Conservation (phyloP, 148 eudicot species). For the Dysphania ambrosioides region DNA sequence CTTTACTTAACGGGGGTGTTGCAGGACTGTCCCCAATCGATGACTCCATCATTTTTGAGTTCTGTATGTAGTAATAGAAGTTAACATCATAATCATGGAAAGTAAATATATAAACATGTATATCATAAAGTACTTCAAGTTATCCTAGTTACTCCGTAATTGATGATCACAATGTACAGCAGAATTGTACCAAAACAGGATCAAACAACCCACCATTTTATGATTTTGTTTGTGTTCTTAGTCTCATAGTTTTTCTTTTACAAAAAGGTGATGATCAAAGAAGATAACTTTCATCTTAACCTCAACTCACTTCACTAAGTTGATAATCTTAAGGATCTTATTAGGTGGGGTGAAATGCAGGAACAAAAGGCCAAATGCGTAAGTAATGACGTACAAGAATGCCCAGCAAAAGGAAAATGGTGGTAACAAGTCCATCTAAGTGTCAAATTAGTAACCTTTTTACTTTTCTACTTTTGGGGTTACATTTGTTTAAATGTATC, state of each 20-base stretch:
- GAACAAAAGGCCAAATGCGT: neutral
- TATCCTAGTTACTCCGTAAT: neutral
- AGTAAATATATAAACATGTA: neutral
- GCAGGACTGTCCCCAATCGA: constrained; percentile 55
- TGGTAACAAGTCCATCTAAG: neutral
- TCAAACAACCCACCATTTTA: neutral
- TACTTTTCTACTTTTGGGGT: neutral
- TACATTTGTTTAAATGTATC: too few relatives aligned
- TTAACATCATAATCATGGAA: constrained; percentile 5
- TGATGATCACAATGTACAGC: neutral
- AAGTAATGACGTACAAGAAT: neutral
- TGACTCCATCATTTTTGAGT: constrained; percentile 57
- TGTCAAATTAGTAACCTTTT: neutral
- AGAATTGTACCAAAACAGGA: neutral
- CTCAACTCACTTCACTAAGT: neutral
- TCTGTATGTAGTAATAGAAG: constrained; percentile 37
- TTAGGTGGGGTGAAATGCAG: neutral
- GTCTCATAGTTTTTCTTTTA: too few relatives aligned
- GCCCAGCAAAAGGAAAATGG: neutral
- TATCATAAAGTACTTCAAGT: neutral
- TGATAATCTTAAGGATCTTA: neutral
- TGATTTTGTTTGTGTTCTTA: too few relatives aligned
- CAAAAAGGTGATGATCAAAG: constrained; percentile 1
- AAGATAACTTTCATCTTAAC: neutral
- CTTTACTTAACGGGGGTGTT: constrained; percentile 78